Conservation (phyloP, 2,329 filamentous ascomycete genomes). For the Paecilomyces sp. region DNA sequence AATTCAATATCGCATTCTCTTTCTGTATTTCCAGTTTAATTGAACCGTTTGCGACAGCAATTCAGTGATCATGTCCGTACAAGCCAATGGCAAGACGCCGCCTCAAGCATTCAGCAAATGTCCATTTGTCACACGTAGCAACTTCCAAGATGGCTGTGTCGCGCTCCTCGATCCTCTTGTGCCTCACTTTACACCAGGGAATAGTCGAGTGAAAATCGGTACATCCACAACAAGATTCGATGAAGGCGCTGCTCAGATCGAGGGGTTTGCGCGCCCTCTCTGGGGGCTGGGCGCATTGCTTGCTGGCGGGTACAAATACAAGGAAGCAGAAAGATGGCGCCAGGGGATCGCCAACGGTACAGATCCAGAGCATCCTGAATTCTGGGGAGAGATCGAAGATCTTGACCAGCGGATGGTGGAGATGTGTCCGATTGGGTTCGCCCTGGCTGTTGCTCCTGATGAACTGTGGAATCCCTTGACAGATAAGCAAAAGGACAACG, state of each 20-base stretch:
- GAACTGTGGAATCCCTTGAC: conserved; percentile 61
- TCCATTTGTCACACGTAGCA: conserved; percentile 18
- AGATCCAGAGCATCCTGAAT: conserved; percentile 62
- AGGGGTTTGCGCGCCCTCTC: conserved; percentile 67
- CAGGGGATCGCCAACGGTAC: conserved; percentile 65
- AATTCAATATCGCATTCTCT: background rate
- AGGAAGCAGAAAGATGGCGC: conserved; percentile 58
- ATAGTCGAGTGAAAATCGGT: conserved; percentile 61
- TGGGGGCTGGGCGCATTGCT: conserved; percentile 68
- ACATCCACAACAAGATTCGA: conserved; percentile 71
- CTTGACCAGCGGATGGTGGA: conserved; percentile 80
- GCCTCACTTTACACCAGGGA: conserved; percentile 62
- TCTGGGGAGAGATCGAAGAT: conserved; percentile 69
- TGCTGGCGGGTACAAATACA: conserved; percentile 60
- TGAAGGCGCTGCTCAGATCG: conserved; percentile 67
- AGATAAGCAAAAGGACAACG: conserved; percentile 55
- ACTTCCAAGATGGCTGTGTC: conserved; percentile 53
- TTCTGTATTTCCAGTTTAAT: background rate
- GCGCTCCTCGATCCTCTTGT: conserved; percentile 64
- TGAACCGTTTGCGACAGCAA: background rate
- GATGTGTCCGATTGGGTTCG: conserved; percentile 71
- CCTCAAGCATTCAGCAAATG: conserved; percentile 19
- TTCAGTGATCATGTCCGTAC: conserved; percentile 17
- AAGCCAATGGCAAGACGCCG: conserved; percentile 23
- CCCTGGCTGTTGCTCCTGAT: conserved; percentile 60